Conservation (phyloP, 176 grass and related monocot genomes). For the Oryza brachyantha region DNA sequence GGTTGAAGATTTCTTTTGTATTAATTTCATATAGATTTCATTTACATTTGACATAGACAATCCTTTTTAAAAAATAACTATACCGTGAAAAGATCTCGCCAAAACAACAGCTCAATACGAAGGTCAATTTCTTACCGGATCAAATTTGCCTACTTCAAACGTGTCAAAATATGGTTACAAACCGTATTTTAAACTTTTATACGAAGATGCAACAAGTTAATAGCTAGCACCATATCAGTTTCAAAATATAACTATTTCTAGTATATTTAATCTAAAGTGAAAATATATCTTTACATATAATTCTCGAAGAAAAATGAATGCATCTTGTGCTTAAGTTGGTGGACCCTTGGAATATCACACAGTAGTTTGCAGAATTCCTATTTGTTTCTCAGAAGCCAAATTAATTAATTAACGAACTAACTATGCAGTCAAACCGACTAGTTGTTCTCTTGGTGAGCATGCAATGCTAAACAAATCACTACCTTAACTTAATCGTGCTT, state of each 20-base stretch:
- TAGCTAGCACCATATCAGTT: neutral
- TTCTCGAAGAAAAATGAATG: neutral
- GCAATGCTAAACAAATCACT: constrained; percentile 15
- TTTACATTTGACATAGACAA: no score
- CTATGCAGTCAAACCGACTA: neutral
- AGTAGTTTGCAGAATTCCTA: neutral
- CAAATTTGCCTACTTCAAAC: no score
- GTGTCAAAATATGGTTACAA: no score
- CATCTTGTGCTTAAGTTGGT: neutral
- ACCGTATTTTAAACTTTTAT: neutral
- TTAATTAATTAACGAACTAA: neutral
- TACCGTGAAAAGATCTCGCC: no score
- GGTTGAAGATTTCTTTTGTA: no score
- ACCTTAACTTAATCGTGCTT: constrained; percentile 28
- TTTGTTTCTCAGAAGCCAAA: neutral
- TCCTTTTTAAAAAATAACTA: no score
- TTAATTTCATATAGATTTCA: no score
- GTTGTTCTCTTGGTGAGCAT: neutral
- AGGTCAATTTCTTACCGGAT: no score
- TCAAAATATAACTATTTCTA: no score
- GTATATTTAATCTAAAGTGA: no score
- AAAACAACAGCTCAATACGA: no score
- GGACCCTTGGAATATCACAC: neutral
- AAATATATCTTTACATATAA: no score
- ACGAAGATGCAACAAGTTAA: neutral